Evolutionary conservation across 768 basidiomycete genomes (phyloP).

Genomic region (Russula foetens): DNA sequence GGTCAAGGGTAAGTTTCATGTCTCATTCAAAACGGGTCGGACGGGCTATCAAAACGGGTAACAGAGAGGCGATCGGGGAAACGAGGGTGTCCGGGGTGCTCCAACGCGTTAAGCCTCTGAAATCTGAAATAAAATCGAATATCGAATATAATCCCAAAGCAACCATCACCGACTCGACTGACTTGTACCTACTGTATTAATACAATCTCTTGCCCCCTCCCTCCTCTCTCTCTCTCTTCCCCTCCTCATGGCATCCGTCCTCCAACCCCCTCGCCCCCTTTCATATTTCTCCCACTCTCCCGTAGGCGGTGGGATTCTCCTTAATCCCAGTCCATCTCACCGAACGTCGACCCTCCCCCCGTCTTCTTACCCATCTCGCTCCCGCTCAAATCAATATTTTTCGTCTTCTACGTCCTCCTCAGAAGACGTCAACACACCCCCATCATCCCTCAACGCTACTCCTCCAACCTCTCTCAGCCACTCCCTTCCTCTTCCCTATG

Average conservation of each 20-base stretch:
- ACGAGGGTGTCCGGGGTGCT: background rate
- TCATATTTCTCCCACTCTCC: background rate
- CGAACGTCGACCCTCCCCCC: background rate
- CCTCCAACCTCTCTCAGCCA: background rate
- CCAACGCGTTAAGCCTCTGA: too few species aligned
- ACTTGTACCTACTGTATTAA: too few species aligned
- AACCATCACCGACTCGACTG: too few species aligned
- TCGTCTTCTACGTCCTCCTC: constrained; percentile 13
- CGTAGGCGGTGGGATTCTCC: background rate
- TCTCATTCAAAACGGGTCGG: too few species aligned
- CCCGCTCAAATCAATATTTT: constrained; percentile 6
- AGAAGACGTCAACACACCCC: constrained; percentile 8
- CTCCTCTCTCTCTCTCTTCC: background rate
- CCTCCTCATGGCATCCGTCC: constrained; percentile 3
- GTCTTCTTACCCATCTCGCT: constrained; percentile 3
- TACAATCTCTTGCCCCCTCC: background rate
- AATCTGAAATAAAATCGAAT: too few species aligned
- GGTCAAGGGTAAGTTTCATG: too few species aligned
- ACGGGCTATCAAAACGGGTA: too few species aligned
- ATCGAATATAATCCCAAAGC: too few species aligned
- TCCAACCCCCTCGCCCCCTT: background rate
- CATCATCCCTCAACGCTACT: constrained; percentile 4
- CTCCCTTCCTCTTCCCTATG: constrained; percentile 4
- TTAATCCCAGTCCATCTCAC: background rate
- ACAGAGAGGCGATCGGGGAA: too few species aligned